These are phyloP conservation scores for Botrytis elliptica DNA, from an alignment of 2,329 filamentous ascomycete genomes.

Conservation along the genomic window DNA sequence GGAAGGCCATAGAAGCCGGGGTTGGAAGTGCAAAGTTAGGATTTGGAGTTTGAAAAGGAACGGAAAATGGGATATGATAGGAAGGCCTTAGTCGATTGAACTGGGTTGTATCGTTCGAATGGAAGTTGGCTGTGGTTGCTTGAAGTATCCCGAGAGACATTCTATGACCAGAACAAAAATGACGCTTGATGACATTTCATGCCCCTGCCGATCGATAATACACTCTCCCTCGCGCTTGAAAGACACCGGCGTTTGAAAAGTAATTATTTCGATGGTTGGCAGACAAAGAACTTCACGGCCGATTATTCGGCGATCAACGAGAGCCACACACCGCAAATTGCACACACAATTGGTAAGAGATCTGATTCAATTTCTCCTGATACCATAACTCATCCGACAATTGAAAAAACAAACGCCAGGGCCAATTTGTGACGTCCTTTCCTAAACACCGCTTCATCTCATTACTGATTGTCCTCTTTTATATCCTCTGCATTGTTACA, in stretches of 20 bases:
- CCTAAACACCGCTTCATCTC: constrained; percentile 18
- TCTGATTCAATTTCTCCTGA: constrained; percentile 11
- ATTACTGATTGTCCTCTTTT: constrained; percentile 6
- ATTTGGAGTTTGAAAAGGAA: neutral
- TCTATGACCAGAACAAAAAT: neutral
- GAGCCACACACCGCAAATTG: neutral
- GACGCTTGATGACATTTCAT: neutral
- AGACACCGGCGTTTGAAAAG: neutral
- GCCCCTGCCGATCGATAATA: neutral
- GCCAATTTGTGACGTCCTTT: constrained; percentile 14
- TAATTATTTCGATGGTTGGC: neutral
- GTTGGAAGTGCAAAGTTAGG: neutral
- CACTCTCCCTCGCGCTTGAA: neutral
- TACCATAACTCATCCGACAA: constrained; percentile 7
- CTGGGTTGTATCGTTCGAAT: neutral
- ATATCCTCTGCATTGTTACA: constrained; percentile 4
- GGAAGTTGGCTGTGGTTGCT: neutral
- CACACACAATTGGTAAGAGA: neutral
- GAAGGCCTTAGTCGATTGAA: neutral
- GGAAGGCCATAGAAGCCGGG: neutral
- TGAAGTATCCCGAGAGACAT: neutral
- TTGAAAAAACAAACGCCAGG: constrained; percentile 19
- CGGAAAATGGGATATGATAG: neutral
- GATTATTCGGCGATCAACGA: neutral
- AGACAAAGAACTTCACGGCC: neutral